phyloP scores from a whole-genome alignment of 495 filamentous ascomycete species.

The Podospora appendiculata region DNA sequence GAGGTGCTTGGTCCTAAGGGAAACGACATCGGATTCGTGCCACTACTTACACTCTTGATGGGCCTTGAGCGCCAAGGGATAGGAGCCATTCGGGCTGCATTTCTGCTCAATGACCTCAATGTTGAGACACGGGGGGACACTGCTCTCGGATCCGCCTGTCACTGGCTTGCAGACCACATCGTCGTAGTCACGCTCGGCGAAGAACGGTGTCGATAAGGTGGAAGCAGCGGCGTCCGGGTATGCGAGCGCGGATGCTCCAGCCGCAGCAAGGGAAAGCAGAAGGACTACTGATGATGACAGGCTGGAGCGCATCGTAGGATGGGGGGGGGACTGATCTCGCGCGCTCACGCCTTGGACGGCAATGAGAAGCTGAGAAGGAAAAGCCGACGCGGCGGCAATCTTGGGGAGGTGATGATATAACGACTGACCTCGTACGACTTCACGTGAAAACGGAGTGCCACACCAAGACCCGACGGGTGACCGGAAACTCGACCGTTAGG shows the following conservation, averaged over 20 bases:
- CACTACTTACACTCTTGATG: slow-evolving; percentile 25
- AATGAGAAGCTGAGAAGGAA: too few relatives aligned
- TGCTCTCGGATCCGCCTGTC: slow-evolving; percentile 15
- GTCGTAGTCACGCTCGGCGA: slow-evolving; percentile 11
- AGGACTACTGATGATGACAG: background rate
- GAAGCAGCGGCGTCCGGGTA: background rate
- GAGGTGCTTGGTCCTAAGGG: too few relatives aligned
- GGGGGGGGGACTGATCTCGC: too few relatives aligned
- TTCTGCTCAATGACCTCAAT: slow-evolving; percentile 21
- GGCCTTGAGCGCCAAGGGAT: slow-evolving; percentile 19
- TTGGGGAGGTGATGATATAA: too few relatives aligned
- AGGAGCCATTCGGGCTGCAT: slow-evolving; percentile 21
- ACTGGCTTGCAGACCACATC: slow-evolving; percentile 23
- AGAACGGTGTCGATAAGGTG: background rate
- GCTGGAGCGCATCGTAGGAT: background rate
- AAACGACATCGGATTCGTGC: too few relatives aligned
- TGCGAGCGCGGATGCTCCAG: background rate
- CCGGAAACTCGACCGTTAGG: too few relatives aligned
- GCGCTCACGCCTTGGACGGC: too few relatives aligned
- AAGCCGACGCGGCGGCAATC: too few relatives aligned
- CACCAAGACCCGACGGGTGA: too few relatives aligned
- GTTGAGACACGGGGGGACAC: slow-evolving; percentile 21
- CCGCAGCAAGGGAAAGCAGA: background rate
- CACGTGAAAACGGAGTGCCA: too few relatives aligned
- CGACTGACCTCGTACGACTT: too few relatives aligned